Evolutionary conservation across 768 basidiomycete species (phyloP), one percentile per base, ranked within the genome.

Genomic region (Tylopilus sp.): DNA sequence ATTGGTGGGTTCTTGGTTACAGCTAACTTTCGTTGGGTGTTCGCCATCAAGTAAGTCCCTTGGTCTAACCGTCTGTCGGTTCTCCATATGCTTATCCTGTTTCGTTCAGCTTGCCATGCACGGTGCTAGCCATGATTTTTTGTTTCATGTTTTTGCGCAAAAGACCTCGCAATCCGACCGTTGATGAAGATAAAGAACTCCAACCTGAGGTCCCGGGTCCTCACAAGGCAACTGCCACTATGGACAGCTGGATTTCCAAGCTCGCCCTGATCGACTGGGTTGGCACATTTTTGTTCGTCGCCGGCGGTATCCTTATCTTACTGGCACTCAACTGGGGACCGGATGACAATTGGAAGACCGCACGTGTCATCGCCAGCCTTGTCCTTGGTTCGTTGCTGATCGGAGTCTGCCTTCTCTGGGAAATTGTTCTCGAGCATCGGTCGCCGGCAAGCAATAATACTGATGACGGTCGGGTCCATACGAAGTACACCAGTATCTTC

Each of bases 241-340:
- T 31, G 9, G 12, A 31, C 31, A 12, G 20, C 15, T 8, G 7
- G 17, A 22, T n/a, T n/a, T 18, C 6, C 40, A 5, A 28, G 28
- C 28, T 28, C 28, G 28, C 28, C 28, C 28, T 28, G 28, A 66
- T 80, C 43, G 79, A 81, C 58, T 76, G 79, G 74, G 44, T 79
- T 20, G 79, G 79, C 25, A 71, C 73, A 1, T 46, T 67, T 33
- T 54, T 79, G 38, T 79, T 79, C 56, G 66, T 76, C 57, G 53
- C 50, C 9, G 75, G 71, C 22, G 74, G 78, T 15, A 70, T 79
- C 40, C 70, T 78, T 22, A 50, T 80, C 47, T 64, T 28, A 25
- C 72, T 81, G 5, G 79, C 74, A 13, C 68, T 81, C 45, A 78
- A 75, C 57, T 78, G 76, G 75, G 79, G 79, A 6, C 74, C 78